Evolutionary conservation across 345 rosid genomes (phyloP), one percentile per base, ranked within the genome.

Genomic region (Bretschneidera sinensis): DNA sequence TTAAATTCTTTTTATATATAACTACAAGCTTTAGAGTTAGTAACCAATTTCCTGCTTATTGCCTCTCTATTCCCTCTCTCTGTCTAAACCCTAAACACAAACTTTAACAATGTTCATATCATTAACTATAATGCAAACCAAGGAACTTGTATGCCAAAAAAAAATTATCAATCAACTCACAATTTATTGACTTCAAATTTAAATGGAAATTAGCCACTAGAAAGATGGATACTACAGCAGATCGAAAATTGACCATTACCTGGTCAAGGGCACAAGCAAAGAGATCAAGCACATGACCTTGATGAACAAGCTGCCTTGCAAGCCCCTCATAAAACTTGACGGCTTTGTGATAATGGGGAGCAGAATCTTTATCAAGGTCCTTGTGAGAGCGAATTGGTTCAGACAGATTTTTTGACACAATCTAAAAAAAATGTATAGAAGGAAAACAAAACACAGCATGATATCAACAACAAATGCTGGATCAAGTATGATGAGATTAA

Each of bases 381-480:
- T 88, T 94, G 85, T 94, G 99, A 2, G 99, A 94, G 48, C 96
- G 95, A 76, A 94, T 84, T 39, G 99, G 96, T 49, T 90, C 96
- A 8, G 95, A 90, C 22, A 94, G 87, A 64, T 68, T 83, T 78
- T 77, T 82, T 1, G 91, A 82, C 43, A 88, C 99, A 70, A 94
- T 94, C 99, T 94, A 74, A 22, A 74, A 48, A 61, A 54, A 23
- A 17, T 6, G 64, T 25, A 31, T 18, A 17, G n/a, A 52, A 43
- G 55, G 56, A 17, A 48, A 19, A 8, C 4, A 14, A 14, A 39
- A 24, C 20, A 57, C 21, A 65, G 51, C 35, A 43, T 13, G 1
- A 39, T 11, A 39, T 39, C 45, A 28, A 28, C 16, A 14, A 39
- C 23, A 51, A 0, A 17, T 49, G 21, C 19, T 49, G 11, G 2